Evolutionary conservation across 1,284 basidiomycete genomes (phyloP), one percentile per base, ranked within the genome.

Genomic region (Ganoderma leucocontextum): DNA sequence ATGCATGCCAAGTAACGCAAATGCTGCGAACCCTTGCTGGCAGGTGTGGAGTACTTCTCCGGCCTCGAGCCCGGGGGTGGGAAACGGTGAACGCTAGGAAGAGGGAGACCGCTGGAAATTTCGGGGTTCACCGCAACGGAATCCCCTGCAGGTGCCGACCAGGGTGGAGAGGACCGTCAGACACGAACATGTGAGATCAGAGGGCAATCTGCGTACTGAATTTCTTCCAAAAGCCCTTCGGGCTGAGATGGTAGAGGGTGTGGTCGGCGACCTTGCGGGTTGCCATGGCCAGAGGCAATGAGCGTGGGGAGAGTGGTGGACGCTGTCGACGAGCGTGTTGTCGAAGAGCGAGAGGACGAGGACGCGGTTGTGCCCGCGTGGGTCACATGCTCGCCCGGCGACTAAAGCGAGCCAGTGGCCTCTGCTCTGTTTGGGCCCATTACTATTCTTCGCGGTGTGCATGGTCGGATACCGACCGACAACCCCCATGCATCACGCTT

Each of bases 171-270:
- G 33, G 39, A 42, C 35, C 4, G 58, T 60, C 58, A 22, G 33
- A 13, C 35, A 57, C 4, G 29, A 12, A 15, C 25, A 25, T 39
- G 3, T 9, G 38, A 60, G 6, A 39, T 39, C 1, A 55, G 29
- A 42, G 60, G 25, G 33, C 52, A 22, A 35, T 66, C 9, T 22
- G 85, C 93, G 73, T 75, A 95, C 95, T 90, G 79, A 97, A 94
- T 83, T 92, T 95, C 89, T 96, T 97, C 95, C 95, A 97, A 80
- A 97, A 96, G 2, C 95, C 95, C 78, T 89, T 92, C 13, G 95
- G 92, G 75, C 87, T 89, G 72, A 95, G 87, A 78, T 97, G 95
- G 81, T 97, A 97, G 58, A 95, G 87, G 6, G 93, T 95, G 55
- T 91, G 91, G 78, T 97, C 94, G 71, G 94, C 93, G 47, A 83